These are phyloP conservation scores for Pistacia vera DNA, from an alignment of 345 rosid genomes.

Conservation along the genomic window DNA sequence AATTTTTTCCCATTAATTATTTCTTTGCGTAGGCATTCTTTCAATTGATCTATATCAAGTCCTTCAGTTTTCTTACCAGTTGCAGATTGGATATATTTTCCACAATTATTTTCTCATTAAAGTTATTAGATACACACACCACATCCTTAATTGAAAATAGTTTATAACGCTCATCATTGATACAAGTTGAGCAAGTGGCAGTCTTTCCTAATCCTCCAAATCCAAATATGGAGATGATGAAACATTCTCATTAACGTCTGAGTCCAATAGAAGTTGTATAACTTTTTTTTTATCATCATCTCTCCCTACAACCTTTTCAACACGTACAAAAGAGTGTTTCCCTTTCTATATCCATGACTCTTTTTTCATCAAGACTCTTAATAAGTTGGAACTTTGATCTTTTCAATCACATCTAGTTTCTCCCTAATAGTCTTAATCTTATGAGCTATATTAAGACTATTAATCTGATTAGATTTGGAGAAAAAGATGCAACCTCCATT, in stretches of 20 bases:
- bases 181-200: conserved; percentile 10
- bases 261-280: background rate
- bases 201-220: conserved; percentile 19
- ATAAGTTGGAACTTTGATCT: background rate
- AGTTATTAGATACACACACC: background rate
- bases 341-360: background rate
- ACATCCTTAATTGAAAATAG: background rate
- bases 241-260: background rate
- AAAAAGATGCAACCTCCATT: background rate
- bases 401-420: background rate
- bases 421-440: background rate
- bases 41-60: background rate
- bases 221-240: background rate
- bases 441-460: background rate
- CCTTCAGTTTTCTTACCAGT: no score
- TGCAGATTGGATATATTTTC: background rate
- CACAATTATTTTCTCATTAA: background rate
- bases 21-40: background rate
- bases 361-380: background rate
- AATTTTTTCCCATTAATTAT: background rate
- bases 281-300: background rate
- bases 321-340: conserved; percentile 14
- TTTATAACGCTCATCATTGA: background rate
- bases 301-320: background rate
- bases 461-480: background rate